These are phyloP conservation scores for Climacium dendroides DNA, from an alignment of 225 moss, liverwort and hornwort species.

Conservation along the genomic window DNA sequence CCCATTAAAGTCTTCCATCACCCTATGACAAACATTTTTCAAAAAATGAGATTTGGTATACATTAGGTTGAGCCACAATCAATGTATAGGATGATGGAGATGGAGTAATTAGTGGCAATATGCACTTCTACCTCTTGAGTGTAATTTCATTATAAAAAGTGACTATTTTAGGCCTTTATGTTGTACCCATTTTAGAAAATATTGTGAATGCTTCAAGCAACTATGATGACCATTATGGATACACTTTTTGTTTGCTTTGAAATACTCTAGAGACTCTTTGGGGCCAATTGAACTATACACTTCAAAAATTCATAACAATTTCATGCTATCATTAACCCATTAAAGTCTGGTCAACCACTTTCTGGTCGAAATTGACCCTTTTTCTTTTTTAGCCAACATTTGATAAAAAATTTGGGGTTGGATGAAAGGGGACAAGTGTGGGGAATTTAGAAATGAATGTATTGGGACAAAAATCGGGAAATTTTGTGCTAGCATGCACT, in stretches of 20 bases:
- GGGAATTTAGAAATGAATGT: no score
- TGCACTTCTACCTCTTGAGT: rapidly evolving
- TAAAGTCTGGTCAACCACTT: no score
- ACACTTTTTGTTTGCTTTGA: not conserved
- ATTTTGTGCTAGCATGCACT: no score
- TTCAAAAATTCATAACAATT: not conserved
- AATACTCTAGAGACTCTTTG: rapidly evolving
- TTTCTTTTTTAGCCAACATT: no score
- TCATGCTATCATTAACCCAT: no score
- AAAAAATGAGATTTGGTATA: not conserved
- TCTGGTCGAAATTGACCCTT: no score
- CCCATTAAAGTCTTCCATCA: not conserved
- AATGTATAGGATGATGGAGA: not conserved
- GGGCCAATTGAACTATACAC: rapidly evolving
- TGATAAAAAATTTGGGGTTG: no score
- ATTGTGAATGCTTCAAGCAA: not conserved
- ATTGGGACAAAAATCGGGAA: no score
- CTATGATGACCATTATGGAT: not conserved
- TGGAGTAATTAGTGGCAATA: not conserved
- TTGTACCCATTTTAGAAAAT: not conserved
- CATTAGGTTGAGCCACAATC: not conserved
- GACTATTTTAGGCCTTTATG: not conserved
- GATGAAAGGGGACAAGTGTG: no score
- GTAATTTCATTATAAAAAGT: not conserved
- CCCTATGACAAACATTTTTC: not conserved